Conservation (phyloP, 257 asterid species). For the Orobanche coerulescens region DNA sequence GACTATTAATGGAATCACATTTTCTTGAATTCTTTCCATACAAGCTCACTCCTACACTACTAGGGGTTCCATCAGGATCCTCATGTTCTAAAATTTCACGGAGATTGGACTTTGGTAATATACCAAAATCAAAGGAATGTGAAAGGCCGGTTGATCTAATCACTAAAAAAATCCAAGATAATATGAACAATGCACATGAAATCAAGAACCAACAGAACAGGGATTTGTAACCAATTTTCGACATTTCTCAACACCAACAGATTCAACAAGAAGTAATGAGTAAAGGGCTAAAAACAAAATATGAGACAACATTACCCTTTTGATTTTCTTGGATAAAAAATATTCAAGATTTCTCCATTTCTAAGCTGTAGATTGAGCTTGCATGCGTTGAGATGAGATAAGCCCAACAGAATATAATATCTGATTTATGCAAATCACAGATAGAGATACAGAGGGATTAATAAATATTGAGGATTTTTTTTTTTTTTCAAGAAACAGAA, state of each 20-base stretch:
- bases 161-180: slow-evolving; percentile 71
- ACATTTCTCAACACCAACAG: slow-evolving; percentile 23
- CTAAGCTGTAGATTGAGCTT: slow-evolving; percentile 7
- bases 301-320: slow-evolving; percentile 15
- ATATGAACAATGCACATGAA: slow-evolving; percentile 47
- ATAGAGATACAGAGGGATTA: neutral
- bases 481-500: neutral
- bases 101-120: slow-evolving; percentile 42
- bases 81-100: slow-evolving; percentile 23
- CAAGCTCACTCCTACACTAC: slow-evolving; percentile 17
- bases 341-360: slow-evolving; percentile 19
- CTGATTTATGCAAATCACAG: slow-evolving; percentile 12
- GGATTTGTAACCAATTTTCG: slow-evolving; percentile 53
- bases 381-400: slow-evolving; percentile 7
- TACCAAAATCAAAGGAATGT: slow-evolving; percentile 35
- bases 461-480: neutral
- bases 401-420: slow-evolving; percentile 17
- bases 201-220: slow-evolving; percentile 56
- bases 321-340: slow-evolving; percentile 18
- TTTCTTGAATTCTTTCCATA: slow-evolving; percentile 17
- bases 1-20: slow-evolving; percentile 27
- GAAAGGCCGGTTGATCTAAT: slow-evolving; percentile 47
- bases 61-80: slow-evolving; percentile 19
- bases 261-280: neutral
- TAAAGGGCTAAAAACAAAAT: neutral